phyloP scores from a whole-genome alignment of 164 flowering plant species.

The Vitis labrusca region DNA sequence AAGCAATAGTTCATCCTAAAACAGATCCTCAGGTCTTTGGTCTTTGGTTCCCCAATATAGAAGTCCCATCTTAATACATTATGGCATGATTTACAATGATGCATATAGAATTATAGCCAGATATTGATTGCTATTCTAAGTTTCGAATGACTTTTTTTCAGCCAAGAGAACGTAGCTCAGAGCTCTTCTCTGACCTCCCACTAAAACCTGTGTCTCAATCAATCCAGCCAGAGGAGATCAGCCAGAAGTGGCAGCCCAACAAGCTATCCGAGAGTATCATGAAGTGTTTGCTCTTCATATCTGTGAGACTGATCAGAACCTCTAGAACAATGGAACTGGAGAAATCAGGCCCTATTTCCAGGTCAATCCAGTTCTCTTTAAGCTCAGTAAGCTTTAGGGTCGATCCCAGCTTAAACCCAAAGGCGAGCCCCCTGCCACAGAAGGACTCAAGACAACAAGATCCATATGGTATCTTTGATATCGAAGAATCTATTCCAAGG shows the following conservation, averaged over 20 bases:
- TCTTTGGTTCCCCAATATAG: too few species aligned
- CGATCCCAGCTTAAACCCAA: constrained; percentile 34
- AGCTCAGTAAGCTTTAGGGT: constrained; percentile 70
- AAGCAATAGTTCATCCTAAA: neutral
- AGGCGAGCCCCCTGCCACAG: constrained; percentile 37
- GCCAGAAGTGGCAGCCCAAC: constrained; percentile 68
- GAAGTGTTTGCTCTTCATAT: constrained; percentile 84
- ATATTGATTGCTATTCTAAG: neutral
- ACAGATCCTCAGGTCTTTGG: too few species aligned
- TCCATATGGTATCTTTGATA: constrained; percentile 76
- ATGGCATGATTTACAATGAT: too few species aligned
- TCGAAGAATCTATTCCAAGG: constrained; percentile 79
- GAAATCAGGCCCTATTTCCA: constrained; percentile 49
- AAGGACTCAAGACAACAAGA: constrained; percentile 79
- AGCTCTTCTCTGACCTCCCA: constrained; percentile 29
- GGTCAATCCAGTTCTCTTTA: constrained; percentile 43
- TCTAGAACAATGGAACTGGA: constrained; percentile 76
- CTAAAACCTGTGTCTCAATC: constrained; percentile 33
- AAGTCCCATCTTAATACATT: too few species aligned
- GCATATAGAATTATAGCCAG: too few species aligned
- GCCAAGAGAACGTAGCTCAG: constrained; percentile 35
- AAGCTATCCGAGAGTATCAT: constrained; percentile 85
- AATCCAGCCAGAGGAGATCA: constrained; percentile 34
- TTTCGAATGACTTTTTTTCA: constrained; percentile 22
- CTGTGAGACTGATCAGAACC: constrained; percentile 68